These are phyloP conservation scores for Rehmannia glutinosa DNA, from an alignment of 257 asterid species.

Conservation along the genomic window DNA sequence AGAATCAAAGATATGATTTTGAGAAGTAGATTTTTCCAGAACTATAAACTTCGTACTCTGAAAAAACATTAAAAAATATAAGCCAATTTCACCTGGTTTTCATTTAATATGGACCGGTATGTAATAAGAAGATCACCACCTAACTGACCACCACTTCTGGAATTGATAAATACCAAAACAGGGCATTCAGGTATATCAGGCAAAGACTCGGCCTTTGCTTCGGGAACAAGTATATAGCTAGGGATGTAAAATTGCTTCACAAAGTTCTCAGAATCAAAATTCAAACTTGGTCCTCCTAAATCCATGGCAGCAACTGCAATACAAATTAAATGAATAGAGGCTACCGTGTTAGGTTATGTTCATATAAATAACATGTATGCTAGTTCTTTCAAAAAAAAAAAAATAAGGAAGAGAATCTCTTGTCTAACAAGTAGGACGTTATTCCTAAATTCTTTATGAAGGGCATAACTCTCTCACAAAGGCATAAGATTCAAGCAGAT, in stretches of 20 bases:
- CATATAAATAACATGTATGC: not conserved
- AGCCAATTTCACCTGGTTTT: conserved; percentile 22
- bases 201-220: conserved; percentile 24
- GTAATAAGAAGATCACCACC: conserved; percentile 87
- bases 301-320: conserved; percentile 27
- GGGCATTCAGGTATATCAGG: conserved; percentile 63
- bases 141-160: conserved; percentile 90
- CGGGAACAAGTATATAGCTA: conserved; percentile 42
- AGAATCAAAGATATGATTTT: not conserved
- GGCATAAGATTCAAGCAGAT: no score
- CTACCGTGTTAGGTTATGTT: no score
- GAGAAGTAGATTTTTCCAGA: not conserved
- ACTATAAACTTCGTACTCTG: not conserved
- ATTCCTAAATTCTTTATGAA: no score
- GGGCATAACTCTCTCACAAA: no score
- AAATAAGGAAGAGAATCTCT: not conserved
- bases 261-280: conserved; percentile 26
- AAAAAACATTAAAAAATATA: not conserved
- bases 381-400: no score
- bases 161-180: conserved; percentile 78
- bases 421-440: not conserved
- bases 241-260: conserved; percentile 61
- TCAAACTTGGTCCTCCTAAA: conserved; percentile 18
- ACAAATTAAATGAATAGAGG: not conserved
- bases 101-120: conserved; percentile 61